Base-by-base conservation (phyloP, 768 basidiomycete genomes). In the Trametes villosa region DNA sequence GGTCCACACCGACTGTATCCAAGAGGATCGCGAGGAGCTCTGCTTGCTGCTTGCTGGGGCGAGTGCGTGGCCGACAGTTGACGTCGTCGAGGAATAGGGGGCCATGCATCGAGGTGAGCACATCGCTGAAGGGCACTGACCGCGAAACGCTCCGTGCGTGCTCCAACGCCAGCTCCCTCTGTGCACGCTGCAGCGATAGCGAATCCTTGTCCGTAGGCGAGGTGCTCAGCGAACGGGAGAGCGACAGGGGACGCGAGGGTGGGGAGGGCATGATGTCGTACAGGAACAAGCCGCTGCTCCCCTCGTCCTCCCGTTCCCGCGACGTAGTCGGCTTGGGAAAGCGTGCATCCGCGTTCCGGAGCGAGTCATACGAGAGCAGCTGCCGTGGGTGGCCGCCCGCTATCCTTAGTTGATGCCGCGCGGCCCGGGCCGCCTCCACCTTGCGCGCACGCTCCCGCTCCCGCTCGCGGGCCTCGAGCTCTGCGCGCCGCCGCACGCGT, bases 61-160 rank as follows among this genome's bases (percentile, higher is more conserved):
- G 57, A 6, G 59, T n/a, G 30, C 56, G 51, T n/a, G 59, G 26
- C 18, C 52, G 55, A 11, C 20, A 47, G n/a, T 72, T 70, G 34
- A 59, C 74, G 53, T 81, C 77, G 5, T 69, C 60, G 1, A 81
- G 83, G 65, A 88, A 88, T 20, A 88, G 75, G 5, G 78, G 75
- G 5, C 86, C 86, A 41, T 81, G 77, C 83, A 88, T 86, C 68
- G 81, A 80, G 45, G 69, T 69, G 44, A 85, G 71, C 50, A 88
- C 86, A 34, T 85, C 83, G 49, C 78, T 76, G 70, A 88, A 87
- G 1, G 82, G 71, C 12, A 88, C 79, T 8, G 77, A 65, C 22
- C 76, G 75, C 42, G 59, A 66, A 26, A 65, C 40, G 36, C 48
- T 59, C 59, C 53, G 54, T 3, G 60, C 51, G 26, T 60, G 62